phyloP scores from a whole-genome alignment of 164 flowering plant genomes.

The Umbellularia californica region DNA sequence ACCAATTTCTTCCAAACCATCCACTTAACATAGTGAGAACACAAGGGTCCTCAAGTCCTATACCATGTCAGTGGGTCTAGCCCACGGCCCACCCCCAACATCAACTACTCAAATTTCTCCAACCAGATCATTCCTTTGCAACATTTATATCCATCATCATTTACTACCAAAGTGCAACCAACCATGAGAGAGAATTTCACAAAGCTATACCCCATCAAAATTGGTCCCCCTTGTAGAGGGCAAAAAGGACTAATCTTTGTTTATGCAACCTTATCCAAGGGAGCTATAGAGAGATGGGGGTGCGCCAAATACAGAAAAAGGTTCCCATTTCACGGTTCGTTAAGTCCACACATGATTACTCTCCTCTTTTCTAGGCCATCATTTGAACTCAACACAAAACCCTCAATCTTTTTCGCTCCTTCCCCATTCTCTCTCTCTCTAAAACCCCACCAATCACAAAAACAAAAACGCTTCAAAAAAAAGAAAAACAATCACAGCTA shows the following conservation, averaged over 20 bases:
- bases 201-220: neutral
- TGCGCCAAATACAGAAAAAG: too few relatives aligned
- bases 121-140: too few relatives aligned
- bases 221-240: neutral
- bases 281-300: neutral
- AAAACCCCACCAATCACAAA: neutral
- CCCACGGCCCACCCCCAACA: too few relatives aligned
- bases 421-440: neutral
- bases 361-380: slow-evolving; percentile 6
- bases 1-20: too few relatives aligned
- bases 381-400: neutral
- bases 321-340: slow-evolving; percentile 2
- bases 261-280: neutral
- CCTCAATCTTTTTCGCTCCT: neutral
- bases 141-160: too few relatives aligned
- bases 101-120: too few relatives aligned
- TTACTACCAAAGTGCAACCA: too few relatives aligned
- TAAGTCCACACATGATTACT: slow-evolving; percentile 7
- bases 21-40: too few relatives aligned
- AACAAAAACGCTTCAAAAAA: neutral
- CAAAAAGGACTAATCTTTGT: neutral
- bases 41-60: too few relatives aligned
- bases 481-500: neutral
- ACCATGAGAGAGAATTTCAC: neutral
- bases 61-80: too few relatives aligned